Evolutionary conservation across 768 basidiomycete species (phyloP).

Genomic region (Pisolithus tinctorius): DNA sequence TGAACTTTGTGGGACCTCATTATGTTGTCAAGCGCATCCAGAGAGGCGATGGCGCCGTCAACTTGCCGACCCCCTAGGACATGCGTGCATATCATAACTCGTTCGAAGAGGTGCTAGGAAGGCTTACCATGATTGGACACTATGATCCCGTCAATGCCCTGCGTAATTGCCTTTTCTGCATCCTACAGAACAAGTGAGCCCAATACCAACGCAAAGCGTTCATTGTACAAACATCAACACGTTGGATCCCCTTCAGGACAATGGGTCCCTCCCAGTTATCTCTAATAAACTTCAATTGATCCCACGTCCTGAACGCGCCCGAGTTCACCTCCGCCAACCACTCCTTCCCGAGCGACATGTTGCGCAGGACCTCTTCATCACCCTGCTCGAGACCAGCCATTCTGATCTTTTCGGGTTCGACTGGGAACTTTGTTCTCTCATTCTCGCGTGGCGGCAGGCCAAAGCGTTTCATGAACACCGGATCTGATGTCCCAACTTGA

Average conservation of each 20-base stretch:
- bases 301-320: constrained; percentile 61
- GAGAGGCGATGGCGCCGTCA: constrained; percentile 73
- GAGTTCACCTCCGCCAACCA: constrained; percentile 63
- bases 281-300: constrained; percentile 60
- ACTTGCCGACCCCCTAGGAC: constrained; percentile 62
- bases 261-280: constrained; percentile 75
- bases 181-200: constrained; percentile 25
- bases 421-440: constrained; percentile 48
- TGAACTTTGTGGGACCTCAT: constrained; percentile 54
- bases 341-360: constrained; percentile 43
- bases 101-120: neutral
- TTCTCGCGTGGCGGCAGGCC: constrained; percentile 36
- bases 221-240: constrained; percentile 41
- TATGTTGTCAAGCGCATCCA: constrained; percentile 67
- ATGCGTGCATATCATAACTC: neutral
- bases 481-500: constrained; percentile 67
- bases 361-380: constrained; percentile 38
- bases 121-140: constrained; percentile 36
- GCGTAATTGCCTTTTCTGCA: constrained; percentile 42
- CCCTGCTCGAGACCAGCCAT: constrained; percentile 38
- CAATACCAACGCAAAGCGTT: neutral
- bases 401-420: constrained; percentile 40
- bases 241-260: constrained; percentile 73
- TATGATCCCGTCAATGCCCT: constrained; percentile 38
- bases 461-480: constrained; percentile 64